Evolutionary conservation across 2,329 filamentous ascomycete genomes (phyloP).

Genomic region (Rhytidhysteron rufulum): DNA sequence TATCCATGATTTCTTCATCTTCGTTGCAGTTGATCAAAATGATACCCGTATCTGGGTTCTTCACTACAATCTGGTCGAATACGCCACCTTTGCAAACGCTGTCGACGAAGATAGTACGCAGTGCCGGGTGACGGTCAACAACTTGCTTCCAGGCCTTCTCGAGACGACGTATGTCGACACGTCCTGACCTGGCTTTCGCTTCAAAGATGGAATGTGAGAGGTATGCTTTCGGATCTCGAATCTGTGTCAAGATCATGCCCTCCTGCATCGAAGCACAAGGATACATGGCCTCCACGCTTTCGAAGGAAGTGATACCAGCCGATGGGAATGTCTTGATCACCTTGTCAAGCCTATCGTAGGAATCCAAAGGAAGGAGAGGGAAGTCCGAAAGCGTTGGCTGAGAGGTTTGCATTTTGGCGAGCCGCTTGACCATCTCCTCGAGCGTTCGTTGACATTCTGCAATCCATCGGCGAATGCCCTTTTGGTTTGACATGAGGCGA

Average conservation of each 20-base stretch:
- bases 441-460: constrained; percentile 28
- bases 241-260: constrained; percentile 31
- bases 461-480: constrained; percentile 31
- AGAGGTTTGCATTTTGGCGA: constrained; percentile 17
- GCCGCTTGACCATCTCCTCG: constrained; percentile 22
- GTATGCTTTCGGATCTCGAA: constrained; percentile 26
- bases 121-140: constrained; percentile 27
- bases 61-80: constrained; percentile 33
- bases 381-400: constrained; percentile 31
- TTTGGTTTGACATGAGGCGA: constrained; percentile 26
- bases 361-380: constrained; percentile 26
- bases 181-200: constrained; percentile 13
- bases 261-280: constrained; percentile 30
- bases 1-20: constrained; percentile 17
- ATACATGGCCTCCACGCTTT: constrained; percentile 29
- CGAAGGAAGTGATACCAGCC: constrained; percentile 17
- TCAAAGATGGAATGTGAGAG: constrained; percentile 24
- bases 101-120: constrained; percentile 31
- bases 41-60: constrained; percentile 19
- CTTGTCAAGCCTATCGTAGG: constrained; percentile 25
- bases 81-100: constrained; percentile 32
- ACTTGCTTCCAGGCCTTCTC: constrained; percentile 27
- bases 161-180: constrained; percentile 19
- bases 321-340: constrained; percentile 23
- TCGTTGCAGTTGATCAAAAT: constrained; percentile 16